Evolutionary conservation across 179 eudicot genomes (phyloP).

Genomic region (Amaranthus tricolor): DNA sequence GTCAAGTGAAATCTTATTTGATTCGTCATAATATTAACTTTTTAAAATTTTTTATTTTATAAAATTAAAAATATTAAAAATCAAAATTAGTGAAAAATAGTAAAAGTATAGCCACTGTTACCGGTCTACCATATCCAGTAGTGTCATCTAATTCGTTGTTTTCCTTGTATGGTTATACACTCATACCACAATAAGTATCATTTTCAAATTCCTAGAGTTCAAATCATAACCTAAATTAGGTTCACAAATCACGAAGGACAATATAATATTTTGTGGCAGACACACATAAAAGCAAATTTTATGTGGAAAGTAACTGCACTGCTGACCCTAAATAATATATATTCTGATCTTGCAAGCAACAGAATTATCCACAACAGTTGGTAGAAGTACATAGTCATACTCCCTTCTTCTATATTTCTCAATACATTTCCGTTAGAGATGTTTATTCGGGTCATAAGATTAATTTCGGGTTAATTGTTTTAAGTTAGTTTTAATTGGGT

Average conservation of each 20-base stretch:
- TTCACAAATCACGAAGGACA: background rate
- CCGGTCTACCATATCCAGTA: background rate
- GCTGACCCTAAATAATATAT: background rate
- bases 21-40: too few species aligned
- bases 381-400: background rate
- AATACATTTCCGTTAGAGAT: too few species aligned
- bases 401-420: too few species aligned
- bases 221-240: background rate
- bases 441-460: too few species aligned
- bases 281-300: background rate
- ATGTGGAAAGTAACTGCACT: background rate
- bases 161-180: background rate
- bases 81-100: too few species aligned
- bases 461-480: too few species aligned
- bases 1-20: too few species aligned
- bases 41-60: background rate
- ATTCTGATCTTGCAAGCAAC: background rate
- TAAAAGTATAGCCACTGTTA: too few species aligned
- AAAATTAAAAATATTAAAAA: too few species aligned
- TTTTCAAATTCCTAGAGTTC: too few species aligned
- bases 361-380: constrained; percentile 6
- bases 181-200: background rate
- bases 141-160: background rate
- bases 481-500: too few species aligned
- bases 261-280: background rate